Evolutionary conservation across 352 stramenopile species (phyloP), one percentile per base, ranked within the genome.

Genomic region (Nothophytophthora sp.): DNA sequence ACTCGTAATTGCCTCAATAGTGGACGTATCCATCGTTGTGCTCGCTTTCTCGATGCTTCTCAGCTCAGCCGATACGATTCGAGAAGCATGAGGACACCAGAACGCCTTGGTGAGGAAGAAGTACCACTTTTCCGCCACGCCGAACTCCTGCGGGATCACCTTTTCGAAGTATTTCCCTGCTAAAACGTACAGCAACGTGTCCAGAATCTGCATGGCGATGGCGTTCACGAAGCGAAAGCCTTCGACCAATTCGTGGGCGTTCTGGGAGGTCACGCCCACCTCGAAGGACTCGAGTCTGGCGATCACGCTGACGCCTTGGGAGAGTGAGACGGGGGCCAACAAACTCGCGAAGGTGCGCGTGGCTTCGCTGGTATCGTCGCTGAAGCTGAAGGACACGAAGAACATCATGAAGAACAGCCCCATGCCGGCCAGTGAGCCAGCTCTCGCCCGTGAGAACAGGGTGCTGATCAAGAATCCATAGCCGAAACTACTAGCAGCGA

Each of bases 81-180:
- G 40, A 2, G 58, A 63, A 28, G 33, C 19, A 15, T 63, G 44
- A 12, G 51, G 58, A 0, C 43, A 60, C 92, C 92, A 97, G 54
- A 84, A 97, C 3, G 55, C 32, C 18, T 59, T 70, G 7, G 71
- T 78, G 2, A 96, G 39, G 2, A 80, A 74, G 49, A 99, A 98
- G 63, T 97, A 97, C 81, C 88, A 98, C 3, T 81, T 86, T 22
- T 92, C 69, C 0, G 66, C 44, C 16, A 94, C 81, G 15, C 96
- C 96, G 44, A 95, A 99, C 42, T 98, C 89, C 32, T 86, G 90
- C 3, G 96, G 96, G n/a, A 97, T 60, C 12, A 98, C 89, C 40
- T 87, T 74, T 44, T 97, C 92, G 4, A 98, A 73, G 68, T 99
- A 99, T 39, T 70, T 69, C 0, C 77, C 93, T 1, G 98, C 16